Evolutionary conservation across 805 yeast genomes (phyloP), one percentile per base, ranked within the genome.

Genomic region (Barnettozyma wickerhamii): DNA sequence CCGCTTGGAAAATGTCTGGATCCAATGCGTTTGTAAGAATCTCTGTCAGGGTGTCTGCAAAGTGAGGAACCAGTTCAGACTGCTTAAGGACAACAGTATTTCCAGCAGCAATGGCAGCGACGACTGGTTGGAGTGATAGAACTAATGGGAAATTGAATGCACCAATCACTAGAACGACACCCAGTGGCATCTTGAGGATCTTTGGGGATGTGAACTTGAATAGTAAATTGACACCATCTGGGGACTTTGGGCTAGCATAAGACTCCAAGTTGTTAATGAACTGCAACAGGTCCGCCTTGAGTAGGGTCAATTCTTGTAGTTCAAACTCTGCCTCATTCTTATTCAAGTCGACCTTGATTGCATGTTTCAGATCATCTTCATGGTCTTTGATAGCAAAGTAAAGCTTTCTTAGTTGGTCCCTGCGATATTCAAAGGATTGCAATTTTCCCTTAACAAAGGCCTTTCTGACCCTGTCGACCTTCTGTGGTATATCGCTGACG

Each of bases 101-200:
- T 10, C 97, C 97, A 17, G 82, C 85, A 2, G 95, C 87, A 48
- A 91, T 64, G 2, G 96, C 96, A 17, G 87, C 86, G 29, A 79
- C 70, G 19, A 89, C 55, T 0, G 96, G 88, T 24, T 73, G 67
- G 10, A 88, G 44, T 0, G 85, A 53, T 44, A 91, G 65, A 20
- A 74, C 45, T 33, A 84, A 59, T 1, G 98, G 96, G 58, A 79
- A 88, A 63, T 87, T 87, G 74, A 83, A 87, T 0, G 95, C 91
- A 3, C 83, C 66, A 36, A 90, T 78, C 37, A 91, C 69, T 44
- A 89, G 70, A 4, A 83, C 83, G 2, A 75, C 72, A 5, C 97
- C 98, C 19, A 71, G 40, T 5, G 82, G 71, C 10, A 66, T 66
- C 35, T 47, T 40, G 15, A 47, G 40, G 17, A 50, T 38, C 15